Conservation (phyloP, 805 yeast genomes). For the Diddensiella transvaalensis region DNA sequence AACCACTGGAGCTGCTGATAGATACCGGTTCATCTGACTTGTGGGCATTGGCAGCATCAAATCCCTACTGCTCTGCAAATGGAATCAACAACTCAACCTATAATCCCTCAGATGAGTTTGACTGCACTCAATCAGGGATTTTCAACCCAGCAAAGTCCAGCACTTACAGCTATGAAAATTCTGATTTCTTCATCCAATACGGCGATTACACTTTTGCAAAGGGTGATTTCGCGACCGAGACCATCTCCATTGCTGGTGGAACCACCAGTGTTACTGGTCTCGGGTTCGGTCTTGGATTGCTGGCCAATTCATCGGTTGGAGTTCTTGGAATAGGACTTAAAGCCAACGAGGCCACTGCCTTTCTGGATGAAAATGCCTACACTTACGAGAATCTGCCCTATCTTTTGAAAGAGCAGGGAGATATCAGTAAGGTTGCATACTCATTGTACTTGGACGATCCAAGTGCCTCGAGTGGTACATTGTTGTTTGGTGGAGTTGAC, state of each 20-base stretch:
- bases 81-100: constrained; percentile 7
- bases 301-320: constrained; percentile 61
- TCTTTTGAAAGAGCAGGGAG: constrained; percentile 38
- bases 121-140: constrained; percentile 28
- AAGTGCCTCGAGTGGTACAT: constrained; percentile 39
- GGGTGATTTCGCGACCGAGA: constrained; percentile 64
- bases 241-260: constrained; percentile 50
- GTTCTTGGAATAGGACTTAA: constrained; percentile 38
- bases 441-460: constrained; percentile 47
- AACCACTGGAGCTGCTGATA: constrained; percentile 49
- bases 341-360: constrained; percentile 35
- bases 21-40: constrained; percentile 74
- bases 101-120: constrained; percentile 12
- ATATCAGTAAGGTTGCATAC: constrained; percentile 41
- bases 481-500: constrained; percentile 71
- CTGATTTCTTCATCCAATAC: constrained; percentile 29
- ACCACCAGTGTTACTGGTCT: constrained; percentile 43
- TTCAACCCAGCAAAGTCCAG: constrained; percentile 30
- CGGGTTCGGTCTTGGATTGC: constrained; percentile 72
- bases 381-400: constrained; percentile 32
- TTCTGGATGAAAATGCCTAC: background rate
- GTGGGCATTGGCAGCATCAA: constrained; percentile 42
- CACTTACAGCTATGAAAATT: constrained; percentile 22
- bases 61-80: constrained; percentile 14
- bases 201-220: constrained; percentile 48